Conservation (phyloP, 1,284 basidiomycete genomes). For the Heterobasidion occidentale region DNA sequence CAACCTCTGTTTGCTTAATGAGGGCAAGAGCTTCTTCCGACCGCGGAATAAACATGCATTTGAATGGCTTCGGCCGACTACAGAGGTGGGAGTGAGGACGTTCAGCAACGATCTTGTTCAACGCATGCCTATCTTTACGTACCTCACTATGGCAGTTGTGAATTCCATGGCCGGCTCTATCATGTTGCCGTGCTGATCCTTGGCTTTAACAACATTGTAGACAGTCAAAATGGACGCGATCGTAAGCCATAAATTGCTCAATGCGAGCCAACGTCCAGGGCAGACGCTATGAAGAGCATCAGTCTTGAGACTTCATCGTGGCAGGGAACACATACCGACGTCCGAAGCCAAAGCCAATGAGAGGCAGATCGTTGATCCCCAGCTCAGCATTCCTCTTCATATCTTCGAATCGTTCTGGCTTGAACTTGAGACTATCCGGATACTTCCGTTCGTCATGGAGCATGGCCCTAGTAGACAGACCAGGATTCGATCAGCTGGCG, state of each 20-base stretch:
- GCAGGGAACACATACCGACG: slow-evolving; percentile 23
- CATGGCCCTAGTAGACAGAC: not conserved
- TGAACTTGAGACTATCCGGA: slow-evolving; percentile 1
- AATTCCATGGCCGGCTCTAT: slow-evolving; percentile 32
- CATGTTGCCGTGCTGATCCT: slow-evolving; percentile 31
- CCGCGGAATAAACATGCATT: not conserved
- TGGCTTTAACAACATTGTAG: slow-evolving; percentile 31
- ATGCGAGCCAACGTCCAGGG: slow-evolving; percentile 35
- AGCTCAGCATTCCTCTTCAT: slow-evolving; percentile 14
- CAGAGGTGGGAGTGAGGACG: not conserved
- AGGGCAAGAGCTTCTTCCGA: not conserved
- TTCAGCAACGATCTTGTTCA: not conserved
- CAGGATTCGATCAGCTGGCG: not conserved
- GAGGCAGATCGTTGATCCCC: slow-evolving; percentile 20
- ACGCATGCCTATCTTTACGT: not conserved
- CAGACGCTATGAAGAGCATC: slow-evolving; percentile 25
- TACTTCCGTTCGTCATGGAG: slow-evolving; percentile 1
- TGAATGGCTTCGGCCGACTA: not conserved
- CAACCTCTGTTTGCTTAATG: not conserved
- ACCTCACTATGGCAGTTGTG: slow-evolving; percentile 37
- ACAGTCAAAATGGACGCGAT: slow-evolving; percentile 36
- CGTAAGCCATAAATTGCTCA: slow-evolving; percentile 39
- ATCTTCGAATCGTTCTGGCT: slow-evolving; percentile 14
- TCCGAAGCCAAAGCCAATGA: slow-evolving; percentile 24
- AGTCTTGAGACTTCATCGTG: not conserved